These are phyloP conservation scores for Flaveria robusta DNA, from an alignment of 129 eudicot genomes.

Conservation along the genomic window DNA sequence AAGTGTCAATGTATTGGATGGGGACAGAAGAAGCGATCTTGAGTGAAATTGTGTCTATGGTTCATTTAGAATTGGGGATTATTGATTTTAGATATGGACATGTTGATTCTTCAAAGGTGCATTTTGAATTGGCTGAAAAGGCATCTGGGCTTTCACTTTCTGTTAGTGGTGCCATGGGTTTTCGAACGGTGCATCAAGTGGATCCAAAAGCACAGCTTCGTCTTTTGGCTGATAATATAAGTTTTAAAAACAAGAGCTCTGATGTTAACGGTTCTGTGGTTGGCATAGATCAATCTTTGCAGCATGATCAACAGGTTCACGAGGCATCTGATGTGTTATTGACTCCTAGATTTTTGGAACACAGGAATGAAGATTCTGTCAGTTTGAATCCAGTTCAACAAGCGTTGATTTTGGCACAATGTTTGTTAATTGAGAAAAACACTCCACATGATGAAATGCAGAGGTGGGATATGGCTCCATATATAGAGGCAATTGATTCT, in stretches of 20 bases:
- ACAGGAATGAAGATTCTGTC: constrained; percentile 32
- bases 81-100: constrained; percentile 69
- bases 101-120: constrained; percentile 68
- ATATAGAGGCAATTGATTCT: constrained; percentile 88
- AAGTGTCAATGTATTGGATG: constrained; percentile 58
- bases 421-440: constrained; percentile 66
- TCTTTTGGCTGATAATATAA: constrained; percentile 45
- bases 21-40: constrained; percentile 49
- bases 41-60: constrained; percentile 53
- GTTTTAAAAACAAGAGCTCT: constrained; percentile 16
- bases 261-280: constrained; percentile 15
- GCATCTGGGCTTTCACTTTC: constrained; percentile 52
- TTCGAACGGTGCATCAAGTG: constrained; percentile 79
- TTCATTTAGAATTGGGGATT: constrained; percentile 77
- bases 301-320: constrained; percentile 29
- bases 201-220: constrained; percentile 85
- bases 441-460: constrained; percentile 76
- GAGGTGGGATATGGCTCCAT: constrained; percentile 91
- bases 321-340: constrained; percentile 83
- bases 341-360: constrained; percentile 63
- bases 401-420: constrained; percentile 70
- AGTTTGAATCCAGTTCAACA: constrained; percentile 66
- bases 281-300: constrained; percentile 10
- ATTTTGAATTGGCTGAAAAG: constrained; percentile 58
- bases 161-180: constrained; percentile 85